A percentile compares a stretch with the other conserved stretches of the same genome.
phyloP scores from a whole-genome alignment of 2,329 filamentous ascomycete species.

The Pseudofabraea citricarpa region DNA sequence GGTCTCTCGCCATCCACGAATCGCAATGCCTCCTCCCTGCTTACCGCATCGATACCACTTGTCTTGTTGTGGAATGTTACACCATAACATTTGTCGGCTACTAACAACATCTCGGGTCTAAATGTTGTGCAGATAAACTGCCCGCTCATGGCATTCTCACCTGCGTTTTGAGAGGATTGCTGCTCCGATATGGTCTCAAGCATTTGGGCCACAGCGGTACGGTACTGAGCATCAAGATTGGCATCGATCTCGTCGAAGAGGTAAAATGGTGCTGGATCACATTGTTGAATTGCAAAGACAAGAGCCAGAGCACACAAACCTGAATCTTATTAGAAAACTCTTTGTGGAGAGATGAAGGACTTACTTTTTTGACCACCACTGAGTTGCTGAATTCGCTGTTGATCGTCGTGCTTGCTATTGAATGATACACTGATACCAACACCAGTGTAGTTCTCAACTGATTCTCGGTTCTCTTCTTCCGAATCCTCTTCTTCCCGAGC shows the following conservation, averaged over 20 bases:
- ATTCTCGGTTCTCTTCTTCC: slow-evolving; percentile 61
- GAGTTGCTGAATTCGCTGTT: slow-evolving; percentile 95
- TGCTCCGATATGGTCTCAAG: slow-evolving; percentile 71
- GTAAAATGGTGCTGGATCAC: slow-evolving; percentile 96
- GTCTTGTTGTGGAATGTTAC: slow-evolving; percentile 94
- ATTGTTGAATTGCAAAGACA: slow-evolving; percentile 98
- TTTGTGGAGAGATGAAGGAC: slow-evolving; percentile 26
- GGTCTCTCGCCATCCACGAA: slow-evolving; percentile 82
- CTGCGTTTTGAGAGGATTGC: slow-evolving; percentile 49
- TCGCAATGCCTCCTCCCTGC: slow-evolving; percentile 78
- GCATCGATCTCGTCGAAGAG: slow-evolving; percentile 99
- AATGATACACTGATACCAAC: slow-evolving; percentile 97
- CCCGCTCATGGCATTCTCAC: slow-evolving; percentile 41
- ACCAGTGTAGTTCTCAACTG: slow-evolving; percentile 91
- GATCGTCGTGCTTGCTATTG: slow-evolving; percentile 97
- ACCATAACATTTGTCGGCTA: slow-evolving; percentile 97
- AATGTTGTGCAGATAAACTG: slow-evolving; percentile 99
- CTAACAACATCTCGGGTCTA: slow-evolving; percentile 89
- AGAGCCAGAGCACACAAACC: slow-evolving; percentile 94
- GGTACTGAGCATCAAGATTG: slow-evolving; percentile 96
- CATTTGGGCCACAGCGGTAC: slow-evolving; percentile 89
- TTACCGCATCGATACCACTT: slow-evolving; percentile 87
- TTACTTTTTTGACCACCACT: slow-evolving; percentile 96
- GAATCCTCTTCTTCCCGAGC: slow-evolving; percentile 61
- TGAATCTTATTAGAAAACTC: slow-evolving; percentile 30